phyloP scores from a whole-genome alignment of 768 basidiomycete species.

The Pilatotrama ljubarskyi region DNA sequence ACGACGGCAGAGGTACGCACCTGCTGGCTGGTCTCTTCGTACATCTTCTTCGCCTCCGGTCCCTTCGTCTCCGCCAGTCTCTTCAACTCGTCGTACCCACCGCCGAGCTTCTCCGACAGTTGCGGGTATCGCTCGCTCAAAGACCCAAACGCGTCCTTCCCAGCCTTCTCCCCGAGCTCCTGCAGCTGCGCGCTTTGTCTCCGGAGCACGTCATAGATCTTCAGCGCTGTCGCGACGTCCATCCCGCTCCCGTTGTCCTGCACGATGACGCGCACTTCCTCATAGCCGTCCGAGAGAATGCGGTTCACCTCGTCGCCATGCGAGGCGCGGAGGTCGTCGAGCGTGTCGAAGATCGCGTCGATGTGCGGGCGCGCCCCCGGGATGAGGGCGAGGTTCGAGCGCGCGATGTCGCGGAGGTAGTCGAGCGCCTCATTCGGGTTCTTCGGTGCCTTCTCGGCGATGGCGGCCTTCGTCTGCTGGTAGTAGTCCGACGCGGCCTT shows the following conservation, averaged over 20 bases:
- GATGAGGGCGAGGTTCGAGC: slow-evolving; percentile 41
- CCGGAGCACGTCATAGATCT: slow-evolving; percentile 30
- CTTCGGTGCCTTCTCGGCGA: slow-evolving; percentile 30
- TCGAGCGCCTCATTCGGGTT: slow-evolving; percentile 35
- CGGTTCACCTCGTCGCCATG: slow-evolving; percentile 42
- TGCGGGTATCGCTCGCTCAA: slow-evolving; percentile 34
- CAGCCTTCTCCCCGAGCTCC: slow-evolving; percentile 33
- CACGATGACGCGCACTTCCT: slow-evolving; percentile 35
- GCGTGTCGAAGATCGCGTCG: slow-evolving; percentile 45
- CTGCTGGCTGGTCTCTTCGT: slow-evolving; percentile 28
- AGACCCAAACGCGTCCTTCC: slow-evolving; percentile 27
- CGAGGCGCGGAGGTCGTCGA: slow-evolving; percentile 39
- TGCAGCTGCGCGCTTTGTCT: slow-evolving; percentile 30
- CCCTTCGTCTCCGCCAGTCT: slow-evolving; percentile 28
- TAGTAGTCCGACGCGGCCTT: slow-evolving; percentile 29
- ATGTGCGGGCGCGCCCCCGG: slow-evolving; percentile 41
- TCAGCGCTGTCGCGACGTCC: slow-evolving; percentile 31
- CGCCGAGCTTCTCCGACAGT: slow-evolving; percentile 32
- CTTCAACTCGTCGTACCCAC: slow-evolving; percentile 32
- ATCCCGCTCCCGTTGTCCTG: slow-evolving; percentile 22
- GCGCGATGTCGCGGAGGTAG: slow-evolving; percentile 42
- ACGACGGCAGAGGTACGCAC: neutral
- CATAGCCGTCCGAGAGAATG: slow-evolving; percentile 38
- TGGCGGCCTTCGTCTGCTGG: slow-evolving; percentile 29
- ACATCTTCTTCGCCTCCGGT: slow-evolving; percentile 35